Evolutionary conservation across 2,329 filamentous ascomycete genomes (phyloP).

Genomic region (Huntiella bhutanensis): DNA sequence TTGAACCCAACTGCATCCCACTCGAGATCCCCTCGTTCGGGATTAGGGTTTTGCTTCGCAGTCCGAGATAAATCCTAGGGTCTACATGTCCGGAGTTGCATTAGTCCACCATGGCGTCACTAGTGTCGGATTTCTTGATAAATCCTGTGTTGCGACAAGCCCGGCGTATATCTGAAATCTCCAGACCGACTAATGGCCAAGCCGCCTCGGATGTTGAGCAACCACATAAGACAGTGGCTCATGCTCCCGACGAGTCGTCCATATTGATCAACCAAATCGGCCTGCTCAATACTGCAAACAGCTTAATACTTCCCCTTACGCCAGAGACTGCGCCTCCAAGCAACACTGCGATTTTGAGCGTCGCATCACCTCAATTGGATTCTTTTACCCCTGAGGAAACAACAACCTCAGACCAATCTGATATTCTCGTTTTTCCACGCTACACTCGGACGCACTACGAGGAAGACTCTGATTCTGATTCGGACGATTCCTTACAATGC

Average conservation of each 20-base stretch:
- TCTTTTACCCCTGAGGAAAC: background rate
- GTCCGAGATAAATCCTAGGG: too few species aligned
- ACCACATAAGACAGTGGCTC: background rate
- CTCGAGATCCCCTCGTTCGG: too few species aligned
- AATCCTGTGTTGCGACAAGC: constrained; percentile 48
- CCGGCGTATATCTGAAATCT: constrained; percentile 39
- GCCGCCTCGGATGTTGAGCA: constrained; percentile 12
- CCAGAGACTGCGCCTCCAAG: too few species aligned
- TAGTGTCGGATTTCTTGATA: constrained; percentile 46
- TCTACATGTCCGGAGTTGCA: too few species aligned
- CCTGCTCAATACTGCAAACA: too few species aligned
- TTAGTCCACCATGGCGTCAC: constrained; percentile 32
- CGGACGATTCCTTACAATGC: background rate
- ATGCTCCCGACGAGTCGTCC: background rate
- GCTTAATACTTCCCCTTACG: too few species aligned
- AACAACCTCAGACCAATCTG: background rate
- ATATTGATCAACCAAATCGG: too few species aligned
- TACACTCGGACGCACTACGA: background rate
- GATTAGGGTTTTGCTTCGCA: too few species aligned
- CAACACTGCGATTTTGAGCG: too few species aligned
- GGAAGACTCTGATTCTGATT: constrained; percentile 1
- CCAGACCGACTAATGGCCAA: constrained; percentile 18
- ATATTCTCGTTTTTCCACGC: too few species aligned
- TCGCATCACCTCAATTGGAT: background rate
- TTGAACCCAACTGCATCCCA: too few species aligned